Percentiles rank a stretch among this genome's conserved stretches.
These are phyloP conservation scores for Colletotrichum navitas DNA, from an alignment of 2,329 filamentous ascomycete genomes.

Conservation along the genomic window DNA sequence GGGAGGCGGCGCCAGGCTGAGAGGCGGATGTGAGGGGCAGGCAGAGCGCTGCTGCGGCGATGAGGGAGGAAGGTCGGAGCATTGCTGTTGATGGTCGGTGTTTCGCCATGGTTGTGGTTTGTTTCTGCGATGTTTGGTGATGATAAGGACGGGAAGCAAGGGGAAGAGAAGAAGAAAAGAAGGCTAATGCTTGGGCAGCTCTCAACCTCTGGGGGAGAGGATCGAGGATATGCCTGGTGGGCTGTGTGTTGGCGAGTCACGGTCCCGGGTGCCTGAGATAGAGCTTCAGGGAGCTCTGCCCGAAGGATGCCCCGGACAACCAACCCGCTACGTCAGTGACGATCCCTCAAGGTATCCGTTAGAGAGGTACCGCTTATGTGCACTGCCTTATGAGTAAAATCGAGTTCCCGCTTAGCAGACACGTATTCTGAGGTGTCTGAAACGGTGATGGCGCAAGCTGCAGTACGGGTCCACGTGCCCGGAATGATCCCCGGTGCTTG, in stretches of 20 bases:
- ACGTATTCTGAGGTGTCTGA: not conserved
- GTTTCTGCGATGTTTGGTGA: not conserved
- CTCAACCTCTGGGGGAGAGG: not conserved
- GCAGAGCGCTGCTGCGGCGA: constrained; percentile 45
- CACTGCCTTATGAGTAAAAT: accelerated
- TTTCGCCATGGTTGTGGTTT: constrained; percentile 15
- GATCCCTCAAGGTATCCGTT: constrained; percentile 34
- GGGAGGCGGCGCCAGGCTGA: constrained; percentile 85
- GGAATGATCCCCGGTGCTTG: constrained; percentile 35
- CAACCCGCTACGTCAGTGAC: constrained; percentile 36
- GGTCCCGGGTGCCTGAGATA: constrained; percentile 32
- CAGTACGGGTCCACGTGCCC: constrained; percentile 16
- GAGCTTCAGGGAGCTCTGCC: constrained; percentile 22
- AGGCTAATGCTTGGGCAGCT: not conserved
- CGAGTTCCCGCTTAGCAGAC: constrained; percentile 9
- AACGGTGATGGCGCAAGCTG: constrained; percentile 28
- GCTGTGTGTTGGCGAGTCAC: constrained; percentile 35
- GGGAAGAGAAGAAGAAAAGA: not conserved
- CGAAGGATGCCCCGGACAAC: constrained; percentile 29
- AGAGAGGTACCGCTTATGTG: not conserved
- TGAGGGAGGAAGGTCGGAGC: constrained; percentile 23
- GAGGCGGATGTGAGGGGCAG: constrained; percentile 60
- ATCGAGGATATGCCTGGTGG: constrained; percentile 12
- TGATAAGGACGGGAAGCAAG: not conserved
- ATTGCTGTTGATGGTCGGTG: constrained; percentile 18